Evolutionary conservation across 352 stramenopile species (phyloP), one percentile per base, ranked within the genome.

Genomic region (Globisporangium carolinianum): DNA sequence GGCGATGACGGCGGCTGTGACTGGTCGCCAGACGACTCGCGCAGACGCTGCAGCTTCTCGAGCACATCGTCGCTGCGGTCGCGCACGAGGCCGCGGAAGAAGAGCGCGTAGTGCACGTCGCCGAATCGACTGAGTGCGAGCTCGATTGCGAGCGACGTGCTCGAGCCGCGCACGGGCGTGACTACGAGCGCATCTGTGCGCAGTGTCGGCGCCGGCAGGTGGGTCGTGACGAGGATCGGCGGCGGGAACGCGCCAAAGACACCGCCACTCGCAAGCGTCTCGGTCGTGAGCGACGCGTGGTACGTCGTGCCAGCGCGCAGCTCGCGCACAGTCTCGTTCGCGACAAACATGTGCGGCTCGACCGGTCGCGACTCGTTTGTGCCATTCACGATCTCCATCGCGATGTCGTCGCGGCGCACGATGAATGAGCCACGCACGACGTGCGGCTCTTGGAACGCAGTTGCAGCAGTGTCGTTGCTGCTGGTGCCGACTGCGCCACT

Each of bases 231-330:
- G 12, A 90, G 65, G 10, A 91, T 71, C 38, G 84, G 82, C 12
- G 79, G 77, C 24, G 83, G 82, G 11, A 87, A 90, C 9, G 81
- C 77, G 3, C 81, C 83, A 55, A 85, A 94, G 5, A 94, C 83
- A 1, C 83, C 83, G 17, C 71, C 54, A 43, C 80, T 91, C 0
- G 51, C 55, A 9, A 66, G 61, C 0, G 81, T 91, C 61, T 94
- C 82, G 0, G 84, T 90, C 6, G 81, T 88, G 12, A 94, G 69
- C 6, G 81, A 94, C 15, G 89, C 64, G 43, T 91, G 81, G 52
- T 94, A 94, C 5, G 73, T 89, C 11, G 63, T 75, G 2, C 65
- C 78, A 5, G 69, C 62, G 17, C 63, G 67, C 8, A 94, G 67
- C 5, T 62, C 60, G 0, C 42, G 32, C 18, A 91, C 53, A 0